Conservation (phyloP, 2,329 filamentous ascomycete genomes). For the Pseudocercospora musae region DNA sequence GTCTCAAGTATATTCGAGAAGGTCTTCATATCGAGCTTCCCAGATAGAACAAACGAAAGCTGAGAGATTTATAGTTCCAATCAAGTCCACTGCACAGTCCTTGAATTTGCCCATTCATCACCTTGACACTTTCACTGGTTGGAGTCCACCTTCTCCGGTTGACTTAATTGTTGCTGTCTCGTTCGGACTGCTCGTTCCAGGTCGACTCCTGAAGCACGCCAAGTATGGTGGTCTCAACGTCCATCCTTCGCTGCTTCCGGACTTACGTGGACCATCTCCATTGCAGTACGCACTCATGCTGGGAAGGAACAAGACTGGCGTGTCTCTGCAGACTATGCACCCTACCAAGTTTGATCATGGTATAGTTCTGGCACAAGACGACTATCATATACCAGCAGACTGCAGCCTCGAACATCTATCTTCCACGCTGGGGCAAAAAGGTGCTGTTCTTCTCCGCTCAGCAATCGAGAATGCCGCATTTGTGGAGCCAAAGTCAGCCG, state of each 20-base stretch:
- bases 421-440: conserved; percentile 58
- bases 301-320: conserved; percentile 60
- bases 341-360: conserved; percentile 74
- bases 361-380: conserved; percentile 65
- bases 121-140: conserved; percentile 76
- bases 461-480: conserved; percentile 63
- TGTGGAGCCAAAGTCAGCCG: conserved; percentile 51
- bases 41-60: background rate
- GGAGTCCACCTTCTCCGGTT: conserved; percentile 61
- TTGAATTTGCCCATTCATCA: conserved; percentile 68
- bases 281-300: conserved; percentile 78
- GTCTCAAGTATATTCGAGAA: conserved; percentile 58
- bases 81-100: conserved; percentile 62
- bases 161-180: conserved; percentile 90
- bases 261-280: conserved; percentile 80
- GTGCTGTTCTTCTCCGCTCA: conserved; percentile 67
- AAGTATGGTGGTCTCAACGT: conserved; percentile 88
- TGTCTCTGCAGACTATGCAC: conserved; percentile 85
- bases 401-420: conserved; percentile 53
- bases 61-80: conserved; percentile 46
- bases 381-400: conserved; percentile 47
- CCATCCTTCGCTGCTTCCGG: conserved; percentile 78
- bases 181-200: conserved; percentile 85
- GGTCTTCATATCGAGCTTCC: conserved; percentile 44
- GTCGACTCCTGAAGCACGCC: conserved; percentile 64